Base-by-base conservation (phyloP, 2,329 filamentous ascomycete genomes). In the Aureobasidium sp. region DNA sequence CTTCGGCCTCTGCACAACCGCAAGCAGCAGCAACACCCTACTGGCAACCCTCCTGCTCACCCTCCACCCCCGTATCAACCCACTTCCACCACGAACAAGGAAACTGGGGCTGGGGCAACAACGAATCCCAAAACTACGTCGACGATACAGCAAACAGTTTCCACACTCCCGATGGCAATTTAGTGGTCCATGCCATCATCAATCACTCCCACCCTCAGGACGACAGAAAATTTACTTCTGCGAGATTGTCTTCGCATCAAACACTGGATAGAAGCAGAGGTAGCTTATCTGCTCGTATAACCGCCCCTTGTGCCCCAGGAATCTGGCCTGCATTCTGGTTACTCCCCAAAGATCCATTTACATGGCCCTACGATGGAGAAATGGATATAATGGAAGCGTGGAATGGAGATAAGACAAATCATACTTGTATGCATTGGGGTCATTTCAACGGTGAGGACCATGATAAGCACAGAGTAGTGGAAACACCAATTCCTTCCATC, bases 291-390 rank as follows among this genome's bases (percentile, higher is more conserved):
- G 82, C 79, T 2, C 76, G 78, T 1, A 76, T 84, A 11, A 73
- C 75, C 0, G 76, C 81, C 0, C 83, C 83, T 0, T 81, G 78
- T 57, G 82, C 82, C 0, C 68, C 74, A 2, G 83, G 83, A 3
- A 80, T 85, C 50, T 85, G 83, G 83, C 83, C 83, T 0, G 83
- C 83, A 0, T 84, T 85, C 67, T 85, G 83, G 83, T 76, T 85
- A 58, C 73, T 85, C 6, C 83, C 83, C 0, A 70, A 76, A 36
- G 81, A 85, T 65, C 83, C 82, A 0, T 85, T 85, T 66, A 70
- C 72, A 0, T 85, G 83, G 83, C 83, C 83, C 0, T 76, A 72
- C 0, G 83, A 85, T 63, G 83, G 82, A 60, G 83, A 85, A 68
- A 74, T 85, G 14, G 83, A 85, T 68, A 82, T 85, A 50, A 79